Evolutionary conservation across 2,329 filamentous ascomycete genomes (phyloP).

Genomic region (Cordyceps fumosorosea): DNA sequence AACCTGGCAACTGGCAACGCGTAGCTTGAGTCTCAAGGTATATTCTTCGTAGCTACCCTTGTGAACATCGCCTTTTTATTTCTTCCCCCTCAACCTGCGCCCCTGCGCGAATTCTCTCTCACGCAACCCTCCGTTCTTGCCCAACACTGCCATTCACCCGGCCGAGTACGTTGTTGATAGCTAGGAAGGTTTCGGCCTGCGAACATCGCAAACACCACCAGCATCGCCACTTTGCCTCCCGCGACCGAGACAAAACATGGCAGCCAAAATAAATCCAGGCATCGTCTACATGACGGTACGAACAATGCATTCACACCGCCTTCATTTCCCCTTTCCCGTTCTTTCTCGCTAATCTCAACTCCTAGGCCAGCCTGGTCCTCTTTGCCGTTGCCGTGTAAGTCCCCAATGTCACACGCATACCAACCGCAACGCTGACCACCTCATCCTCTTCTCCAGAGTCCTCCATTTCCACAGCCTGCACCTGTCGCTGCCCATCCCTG

Average conservation of each 20-base stretch:
- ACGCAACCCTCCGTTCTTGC: no score
- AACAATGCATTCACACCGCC: neutral
- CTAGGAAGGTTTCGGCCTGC: no score
- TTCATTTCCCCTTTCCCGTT: neutral
- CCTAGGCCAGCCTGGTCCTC: constrained; percentile 10
- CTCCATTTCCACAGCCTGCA: constrained; percentile 31
- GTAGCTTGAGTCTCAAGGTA: no score
- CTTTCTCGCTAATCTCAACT: neutral
- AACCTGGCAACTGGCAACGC: no score
- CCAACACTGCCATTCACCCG: no score
- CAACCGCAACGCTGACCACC: neutral
- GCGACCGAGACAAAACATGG: neutral
- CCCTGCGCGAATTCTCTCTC: no score
- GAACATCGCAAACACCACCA: no score
- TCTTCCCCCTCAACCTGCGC: no score
- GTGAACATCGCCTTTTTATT: no score
- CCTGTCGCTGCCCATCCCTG: constrained; percentile 35
- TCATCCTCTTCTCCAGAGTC: constrained; percentile 23
- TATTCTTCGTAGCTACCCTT: no score
- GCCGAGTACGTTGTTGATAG: no score
- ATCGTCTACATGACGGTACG: constrained; percentile 13
- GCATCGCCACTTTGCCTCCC: no score
- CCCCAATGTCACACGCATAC: neutral
- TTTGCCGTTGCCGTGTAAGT: constrained; percentile 13
- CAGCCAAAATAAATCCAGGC: constrained; percentile 4